Conservation (phyloP, 495 filamentous ascomycete genomes). For the Tuber umbilicatum region DNA sequence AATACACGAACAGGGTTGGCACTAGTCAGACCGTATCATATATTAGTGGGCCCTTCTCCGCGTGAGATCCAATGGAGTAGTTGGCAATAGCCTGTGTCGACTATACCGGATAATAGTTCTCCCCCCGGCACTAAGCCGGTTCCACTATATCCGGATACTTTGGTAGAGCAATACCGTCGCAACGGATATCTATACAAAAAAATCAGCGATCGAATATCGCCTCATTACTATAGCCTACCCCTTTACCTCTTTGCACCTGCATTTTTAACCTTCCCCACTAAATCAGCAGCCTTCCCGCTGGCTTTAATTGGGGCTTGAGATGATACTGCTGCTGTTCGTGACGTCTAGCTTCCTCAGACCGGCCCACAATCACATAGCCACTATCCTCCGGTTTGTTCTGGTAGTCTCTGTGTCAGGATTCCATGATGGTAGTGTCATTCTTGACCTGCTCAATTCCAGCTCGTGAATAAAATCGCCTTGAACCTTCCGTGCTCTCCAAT, state of each 20-base stretch:
- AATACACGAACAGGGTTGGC: too few species aligned
- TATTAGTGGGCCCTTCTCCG: too few species aligned
- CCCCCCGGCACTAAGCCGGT: too few species aligned
- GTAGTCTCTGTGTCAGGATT: constrained; percentile 34
- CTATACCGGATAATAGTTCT: too few species aligned
- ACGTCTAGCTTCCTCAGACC: constrained; percentile 27
- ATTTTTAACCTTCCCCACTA: constrained; percentile 9
- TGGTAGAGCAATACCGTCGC: too few species aligned
- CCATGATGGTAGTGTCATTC: constrained; percentile 8
- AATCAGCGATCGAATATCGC: too few species aligned
- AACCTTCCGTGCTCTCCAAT: constrained; percentile 24
- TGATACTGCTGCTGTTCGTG: constrained; percentile 33
- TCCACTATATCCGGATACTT: too few species aligned
- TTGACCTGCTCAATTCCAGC: constrained; percentile 6
- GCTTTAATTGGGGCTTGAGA: constrained; percentile 26
- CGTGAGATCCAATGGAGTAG: too few species aligned
- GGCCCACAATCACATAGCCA: constrained; percentile 31
- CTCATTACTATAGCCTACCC: too few species aligned
- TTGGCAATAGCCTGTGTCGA: too few species aligned
- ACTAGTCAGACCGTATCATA: too few species aligned
- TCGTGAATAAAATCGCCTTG: not conserved
- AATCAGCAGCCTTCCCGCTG: not conserved
- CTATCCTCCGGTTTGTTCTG: constrained; percentile 28
- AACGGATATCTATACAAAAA: too few species aligned
- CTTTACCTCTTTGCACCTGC: constrained; percentile 35